A percentile compares a stretch with the other conserved stretches of the same genome.
These are phyloP conservation scores for Pinus tabuliformis DNA, from an alignment of 75 land plant species.

Conservation along the genomic window DNA sequence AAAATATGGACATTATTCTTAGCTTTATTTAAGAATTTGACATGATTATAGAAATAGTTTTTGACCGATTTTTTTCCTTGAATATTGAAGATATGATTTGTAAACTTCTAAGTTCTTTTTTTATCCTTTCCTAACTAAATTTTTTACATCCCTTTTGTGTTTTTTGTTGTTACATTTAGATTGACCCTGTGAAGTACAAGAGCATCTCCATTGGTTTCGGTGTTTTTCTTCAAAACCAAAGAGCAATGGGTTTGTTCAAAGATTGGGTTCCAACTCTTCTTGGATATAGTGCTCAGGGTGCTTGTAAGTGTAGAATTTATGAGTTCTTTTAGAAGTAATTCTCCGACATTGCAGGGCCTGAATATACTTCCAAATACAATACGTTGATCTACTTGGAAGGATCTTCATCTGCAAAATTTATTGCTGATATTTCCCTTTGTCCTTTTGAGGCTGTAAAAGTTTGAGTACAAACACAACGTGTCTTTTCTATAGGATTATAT, in stretches of 20 bases:
- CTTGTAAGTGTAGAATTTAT: slow-evolving; percentile 90
- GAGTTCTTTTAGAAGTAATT: slow-evolving; percentile 94
- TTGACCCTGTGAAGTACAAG: slow-evolving; percentile 88
- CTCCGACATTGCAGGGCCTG: slow-evolving; percentile 79
- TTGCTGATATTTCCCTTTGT: slow-evolving; percentile 92
- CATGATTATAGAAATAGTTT: neutral
- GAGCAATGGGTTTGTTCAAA: slow-evolving; percentile 64
- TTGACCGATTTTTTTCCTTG: neutral
- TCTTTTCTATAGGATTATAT: slow-evolving; percentile 77
- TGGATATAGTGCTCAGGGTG: slow-evolving; percentile 95
- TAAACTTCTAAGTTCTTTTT: too few species aligned
- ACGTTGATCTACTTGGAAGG: slow-evolving; percentile 87
- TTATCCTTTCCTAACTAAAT: too few species aligned
- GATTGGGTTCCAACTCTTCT: slow-evolving; percentile 93
- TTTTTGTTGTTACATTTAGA: slow-evolving; percentile 25
- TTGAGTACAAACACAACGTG: slow-evolving; percentile 89
- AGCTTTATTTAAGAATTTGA: neutral
- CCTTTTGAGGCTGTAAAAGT: slow-evolving; percentile 96
- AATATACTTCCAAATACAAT: slow-evolving; percentile 77
- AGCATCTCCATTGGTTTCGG: slow-evolving; percentile 66
- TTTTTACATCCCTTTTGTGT: neutral
- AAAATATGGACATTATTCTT: neutral
- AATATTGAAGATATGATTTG: too few species aligned
- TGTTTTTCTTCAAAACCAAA: slow-evolving; percentile 63
- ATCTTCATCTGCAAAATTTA: slow-evolving; percentile 86